Base-by-base conservation (phyloP, 306 rosid genomes). In the Heteromeles arbutifolia region DNA sequence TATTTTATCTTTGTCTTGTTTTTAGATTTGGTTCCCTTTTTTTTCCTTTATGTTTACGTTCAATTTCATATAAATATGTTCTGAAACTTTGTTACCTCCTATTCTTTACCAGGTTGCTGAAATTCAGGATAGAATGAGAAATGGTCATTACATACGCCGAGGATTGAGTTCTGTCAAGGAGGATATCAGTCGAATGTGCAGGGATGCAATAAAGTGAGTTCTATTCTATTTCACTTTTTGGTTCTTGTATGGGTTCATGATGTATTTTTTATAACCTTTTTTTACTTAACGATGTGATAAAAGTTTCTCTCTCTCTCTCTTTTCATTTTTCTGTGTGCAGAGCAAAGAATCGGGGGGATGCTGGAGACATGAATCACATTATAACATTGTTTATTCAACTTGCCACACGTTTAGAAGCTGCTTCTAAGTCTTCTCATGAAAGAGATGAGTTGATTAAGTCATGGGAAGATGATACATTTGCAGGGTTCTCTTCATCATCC, bases 181-280 rank as follows among this genome's bases (percentile, higher is more conserved):
- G 29, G 99, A 96, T 82, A 92, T 96, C 72, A 87, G 90, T 77
- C 85, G 99, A 85, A 92, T 96, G 91, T 96, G 99, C 79, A 92
- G 97, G 75, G 98, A 96, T 82, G 99, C 99, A 69, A 88, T 90
- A 71, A 96, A 96, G 99, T 96, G 87, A 77, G 92, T 65, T 79
- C 28, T 81, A 37, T 65, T 79, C 28, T 81, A 37, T 74, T 61
- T 57, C 67, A 56, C n/a, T 58, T 54, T 5, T 63, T 14, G 54
- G 0, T 22, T 37, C 0, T 22, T 34, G 45, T 62, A 4, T 24
- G 41, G 15, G 15, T 15, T 19, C n/a, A 14, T 63, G 37, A 29
- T 17, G 13, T 63, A 63, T 29, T 63, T 14, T 25, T 61, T 41
- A 17, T 11, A 29, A 29, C 24, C 41, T 63, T 32, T 73, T 73